Evolutionary conservation across 2,329 filamentous ascomycete genomes (phyloP).

Genomic region (Xylariaceae sp.): DNA sequence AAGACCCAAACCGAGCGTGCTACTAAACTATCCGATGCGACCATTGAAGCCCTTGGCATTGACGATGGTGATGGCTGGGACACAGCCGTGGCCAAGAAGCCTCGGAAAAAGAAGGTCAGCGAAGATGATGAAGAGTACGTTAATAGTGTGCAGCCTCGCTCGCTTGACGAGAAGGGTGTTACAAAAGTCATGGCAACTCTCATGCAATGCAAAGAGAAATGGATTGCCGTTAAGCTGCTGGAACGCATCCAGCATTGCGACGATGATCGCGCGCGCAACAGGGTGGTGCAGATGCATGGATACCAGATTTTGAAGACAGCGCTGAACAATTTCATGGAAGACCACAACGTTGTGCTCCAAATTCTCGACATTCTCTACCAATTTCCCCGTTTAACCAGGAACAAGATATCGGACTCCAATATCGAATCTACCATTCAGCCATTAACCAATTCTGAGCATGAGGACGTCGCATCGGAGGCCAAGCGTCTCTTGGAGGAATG

Average conservation of each 20-base stretch:
- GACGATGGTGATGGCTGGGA: conserved; percentile 92
- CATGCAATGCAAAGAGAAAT: conserved; percentile 98
- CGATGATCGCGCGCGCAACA: conserved; percentile 81
- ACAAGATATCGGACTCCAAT: conserved; percentile 95
- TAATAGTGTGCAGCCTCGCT: conserved; percentile 55
- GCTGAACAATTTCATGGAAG: conserved; percentile 79
- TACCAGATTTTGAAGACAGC: conserved; percentile 92
- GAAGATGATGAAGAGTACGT: conserved; percentile 96
- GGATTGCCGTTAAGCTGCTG: conserved; percentile 95
- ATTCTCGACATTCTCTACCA: conserved; percentile 84
- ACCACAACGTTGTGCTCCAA: conserved; percentile 84
- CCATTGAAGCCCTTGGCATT: conserved; percentile 92
- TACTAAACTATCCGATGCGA: conserved; percentile 83
- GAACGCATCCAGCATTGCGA: conserved; percentile 82
- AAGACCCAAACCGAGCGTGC: conserved; percentile 96
- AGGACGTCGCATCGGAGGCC: conserved; percentile 69
- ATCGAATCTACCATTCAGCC: conserved; percentile 78
- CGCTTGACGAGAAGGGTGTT: conserved; percentile 28
- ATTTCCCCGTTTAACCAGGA: conserved; percentile 85
- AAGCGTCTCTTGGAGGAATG: conserved; percentile 73
- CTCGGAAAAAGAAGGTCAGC: conserved; percentile 83
- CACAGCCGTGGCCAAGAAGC: conserved; percentile 81
- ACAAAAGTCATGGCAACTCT: conserved; percentile 62
- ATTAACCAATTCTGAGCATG: conserved; percentile 64
- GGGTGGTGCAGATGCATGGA: conserved; percentile 92